A percentile compares a stretch with the other conserved stretches of the same genome.
Conservation (phyloP, 2,329 filamentous ascomycete genomes). For the Lachnellula hyalina region DNA sequence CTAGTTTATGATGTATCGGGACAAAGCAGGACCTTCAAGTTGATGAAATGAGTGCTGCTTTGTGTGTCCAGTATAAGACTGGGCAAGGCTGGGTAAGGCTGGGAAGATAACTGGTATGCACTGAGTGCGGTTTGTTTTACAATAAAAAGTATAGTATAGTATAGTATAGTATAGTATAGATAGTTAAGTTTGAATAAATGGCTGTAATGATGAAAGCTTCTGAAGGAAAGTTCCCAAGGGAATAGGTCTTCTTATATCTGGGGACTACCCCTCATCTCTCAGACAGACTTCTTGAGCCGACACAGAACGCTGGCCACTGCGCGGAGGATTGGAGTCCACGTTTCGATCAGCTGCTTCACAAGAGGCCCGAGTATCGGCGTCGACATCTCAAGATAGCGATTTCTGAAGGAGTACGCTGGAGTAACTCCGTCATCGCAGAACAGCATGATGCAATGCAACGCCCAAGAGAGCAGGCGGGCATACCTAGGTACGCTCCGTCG, state of each 20-base stretch:
- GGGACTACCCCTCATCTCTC: background rate
- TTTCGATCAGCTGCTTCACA: background rate
- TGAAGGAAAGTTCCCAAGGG: background rate
- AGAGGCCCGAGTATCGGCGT: background rate
- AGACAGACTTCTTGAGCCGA: background rate
- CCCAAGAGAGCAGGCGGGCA: background rate
- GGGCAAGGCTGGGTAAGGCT: too few species aligned
- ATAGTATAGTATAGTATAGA: background rate
- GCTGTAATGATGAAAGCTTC: background rate
- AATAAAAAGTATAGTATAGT: background rate
- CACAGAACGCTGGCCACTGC: background rate
- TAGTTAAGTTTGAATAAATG: background rate
- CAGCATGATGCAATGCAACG: background rate
- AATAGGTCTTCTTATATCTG: background rate
- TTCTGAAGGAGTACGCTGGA: background rate
- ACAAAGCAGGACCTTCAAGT: background rate
- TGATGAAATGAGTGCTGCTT: too few species aligned
- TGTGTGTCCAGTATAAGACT: too few species aligned
- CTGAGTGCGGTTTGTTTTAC: background rate
- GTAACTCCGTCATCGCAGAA: background rate
- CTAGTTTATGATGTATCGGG: background rate
- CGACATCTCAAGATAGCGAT: background rate
- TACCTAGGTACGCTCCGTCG: too few species aligned
- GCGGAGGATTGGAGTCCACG: background rate
- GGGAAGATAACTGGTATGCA: background rate